These are phyloP conservation scores for Fusarium sp. DNA, from an alignment of 2,329 filamentous ascomycete genomes.

Conservation along the genomic window DNA sequence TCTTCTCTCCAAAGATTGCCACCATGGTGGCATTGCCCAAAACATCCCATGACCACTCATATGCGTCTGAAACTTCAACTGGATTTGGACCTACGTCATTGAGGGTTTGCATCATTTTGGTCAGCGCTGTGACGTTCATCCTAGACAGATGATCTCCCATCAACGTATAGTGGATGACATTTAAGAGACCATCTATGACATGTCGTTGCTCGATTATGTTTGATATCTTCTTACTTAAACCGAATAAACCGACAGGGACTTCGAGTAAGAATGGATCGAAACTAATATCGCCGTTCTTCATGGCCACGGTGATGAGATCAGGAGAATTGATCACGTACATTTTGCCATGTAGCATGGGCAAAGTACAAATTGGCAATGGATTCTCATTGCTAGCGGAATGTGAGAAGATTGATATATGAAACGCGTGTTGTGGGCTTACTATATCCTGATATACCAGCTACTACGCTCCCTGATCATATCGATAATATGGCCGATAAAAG, in stretches of 20 bases:
- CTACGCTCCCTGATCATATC: neutral
- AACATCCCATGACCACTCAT: neutral
- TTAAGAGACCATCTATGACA: neutral
- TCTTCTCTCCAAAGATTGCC: neutral
- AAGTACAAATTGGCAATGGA: neutral
- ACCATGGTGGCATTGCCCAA: neutral
- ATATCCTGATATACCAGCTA: neutral
- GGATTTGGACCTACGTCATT: neutral
- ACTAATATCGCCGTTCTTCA: neutral
- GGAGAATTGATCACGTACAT: constrained; percentile 4
- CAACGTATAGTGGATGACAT: neutral
- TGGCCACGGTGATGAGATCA: neutral
- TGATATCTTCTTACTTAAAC: neutral
- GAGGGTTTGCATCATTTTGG: neutral
- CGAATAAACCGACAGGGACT: neutral
- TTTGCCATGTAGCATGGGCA: constrained; percentile 7
- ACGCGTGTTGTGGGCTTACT: neutral
- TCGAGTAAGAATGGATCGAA: neutral
- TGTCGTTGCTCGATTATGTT: neutral
- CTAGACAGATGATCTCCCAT: neutral
- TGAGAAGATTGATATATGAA: neutral
- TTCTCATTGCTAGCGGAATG: neutral
- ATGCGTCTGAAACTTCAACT: neutral
- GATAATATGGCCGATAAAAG: neutral
- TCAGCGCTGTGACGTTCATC: neutral